Evolutionary conservation across 371 early-diverging fungal genomes (phyloP), one percentile per base, ranked within the genome.

Genomic region (Apophysomyces variabilis): DNA sequence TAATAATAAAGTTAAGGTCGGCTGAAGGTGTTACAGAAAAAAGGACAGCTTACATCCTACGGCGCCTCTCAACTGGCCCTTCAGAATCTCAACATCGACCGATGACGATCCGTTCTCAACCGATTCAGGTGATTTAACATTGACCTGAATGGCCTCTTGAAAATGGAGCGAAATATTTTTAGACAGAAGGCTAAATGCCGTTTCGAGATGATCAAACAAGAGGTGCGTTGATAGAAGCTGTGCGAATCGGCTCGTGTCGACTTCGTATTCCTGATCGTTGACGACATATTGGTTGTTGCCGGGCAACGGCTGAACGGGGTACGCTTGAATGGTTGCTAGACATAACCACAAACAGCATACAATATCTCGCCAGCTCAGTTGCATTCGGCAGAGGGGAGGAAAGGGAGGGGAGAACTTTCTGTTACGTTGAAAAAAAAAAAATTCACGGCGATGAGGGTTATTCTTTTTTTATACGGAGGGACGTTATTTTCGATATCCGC

Each of bases 31-130:
- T 39, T 26, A 41, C 13, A 13, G 4, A 58, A 64, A 64, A 36
- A 58, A 47, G 16, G 18, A 43, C 38, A 45, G 50, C 68, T 74
- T 68, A 77, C 75, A 76, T 36, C 74, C 76, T 39, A 79, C 74
- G 35, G 79, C 79, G n/a, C 74, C 76, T 59, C 63, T 63, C 14
- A 79, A 38, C 45, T 79, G 79, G 11, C 73, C 76, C 47, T 74
- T 73, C 7, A 79, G 61, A 36, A 79, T 50, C 5, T 74, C 72
- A 1, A 79, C 61, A 65, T 79, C 79, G 1, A 79, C 69, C 44
- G 66, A 61, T 16, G 57, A 38, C 4, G 60, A 46, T 37, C 65
- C 62, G 44, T 64, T 61, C 37, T 46, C 26, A 6, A 54, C 26
- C 13, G 60, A 14, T 13, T 38, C 47, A 18, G 46, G 11, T 57